Base-by-base conservation (phyloP, 176 grass and related monocot species). In the Panicum miliaceum region DNA sequence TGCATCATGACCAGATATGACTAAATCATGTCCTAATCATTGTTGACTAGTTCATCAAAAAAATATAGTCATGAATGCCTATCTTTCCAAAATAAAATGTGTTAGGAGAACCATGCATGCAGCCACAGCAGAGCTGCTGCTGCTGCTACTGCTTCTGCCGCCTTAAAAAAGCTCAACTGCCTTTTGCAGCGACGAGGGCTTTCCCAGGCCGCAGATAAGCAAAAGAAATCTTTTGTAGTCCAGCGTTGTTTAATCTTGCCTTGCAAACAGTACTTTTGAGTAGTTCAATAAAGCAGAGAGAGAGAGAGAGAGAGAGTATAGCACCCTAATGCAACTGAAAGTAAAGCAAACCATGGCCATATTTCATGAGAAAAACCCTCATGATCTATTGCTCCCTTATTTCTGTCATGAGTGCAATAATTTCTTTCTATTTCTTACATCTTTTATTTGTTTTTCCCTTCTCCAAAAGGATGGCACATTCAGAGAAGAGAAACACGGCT, bases 261-360 rank as follows among this genome's bases (percentile, higher is more conserved):
- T 90, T 62, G 89, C 80, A 90, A 90, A 84, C 80, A 90, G 84
- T 90, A 87, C 71, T 90, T 75, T 83, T 72, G 66, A 90, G 59
- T 41, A 59, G 58, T 72, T 83, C 79, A 51, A 83, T 72, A 79
- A 73, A 78, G 35, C 14, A 12, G 18, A 26, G 26, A 29, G 25
- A 43, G 18, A 43, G 18, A 86, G 64, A 87, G 64, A 78, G 29
- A 54, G 8, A 11, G 18, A 6, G 50, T 40, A 40, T 40, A 60
- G 37, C 68, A 73, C 66, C 51, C 46, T 13, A 19, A 67, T 18
- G 32, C 78, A 74, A 50, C 83, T 90, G 47, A 47, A 73, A 90
- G 52, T 6, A 78, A 86, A 79, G 23, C 46, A 52, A 73, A 6
- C n/a, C 32, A 70, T 23, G 20, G 42, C 34, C 66, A 86, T 86